Conservation (phyloP, 768 basidiomycete species). For the Multifurca ochricompacta region DNA sequence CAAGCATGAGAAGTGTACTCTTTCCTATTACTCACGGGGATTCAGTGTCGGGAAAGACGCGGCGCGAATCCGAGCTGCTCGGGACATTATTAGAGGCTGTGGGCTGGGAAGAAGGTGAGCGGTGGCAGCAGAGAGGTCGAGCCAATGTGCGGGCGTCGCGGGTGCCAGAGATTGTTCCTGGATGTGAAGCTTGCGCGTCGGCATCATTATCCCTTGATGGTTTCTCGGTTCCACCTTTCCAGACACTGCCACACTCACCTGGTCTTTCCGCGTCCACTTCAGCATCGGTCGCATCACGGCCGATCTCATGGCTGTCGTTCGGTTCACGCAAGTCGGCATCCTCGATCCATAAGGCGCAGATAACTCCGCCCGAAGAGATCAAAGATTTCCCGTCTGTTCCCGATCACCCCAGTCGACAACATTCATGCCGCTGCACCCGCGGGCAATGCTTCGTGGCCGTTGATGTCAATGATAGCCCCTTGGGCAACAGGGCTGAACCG, state of each 20-base stretch:
- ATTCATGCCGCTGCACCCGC: slow-evolving; percentile 13
- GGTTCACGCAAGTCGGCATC: slow-evolving; percentile 15
- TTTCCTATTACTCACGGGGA: slow-evolving; percentile 9
- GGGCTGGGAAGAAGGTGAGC: slow-evolving; percentile 14
- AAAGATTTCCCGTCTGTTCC: neutral
- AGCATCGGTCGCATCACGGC: slow-evolving; percentile 8
- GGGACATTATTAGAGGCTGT: slow-evolving; percentile 7
- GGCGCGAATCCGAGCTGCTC: slow-evolving; percentile 14
- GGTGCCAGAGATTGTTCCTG: slow-evolving; percentile 4
- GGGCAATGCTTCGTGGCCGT: slow-evolving; percentile 18
- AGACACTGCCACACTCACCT: neutral
- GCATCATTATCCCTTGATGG: slow-evolving; percentile 3
- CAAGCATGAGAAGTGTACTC: slow-evolving; percentile 15
- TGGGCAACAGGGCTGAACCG: neutral
- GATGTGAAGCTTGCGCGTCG: slow-evolving; percentile 15
- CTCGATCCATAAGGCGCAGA: slow-evolving; percentile 1
- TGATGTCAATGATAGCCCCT: slow-evolving; percentile 16
- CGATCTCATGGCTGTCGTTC: slow-evolving; percentile 19
- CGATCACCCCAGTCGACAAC: neutral
- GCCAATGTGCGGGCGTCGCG: neutral
- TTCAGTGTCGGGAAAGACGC: slow-evolving; percentile 2
- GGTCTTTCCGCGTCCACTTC: neutral
- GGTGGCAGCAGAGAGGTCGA: slow-evolving; percentile 1
- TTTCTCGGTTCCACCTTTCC: neutral
- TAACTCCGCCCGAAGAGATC: neutral